Evolutionary conservation across 2,329 filamentous ascomycete genomes (phyloP).

Genomic region (Colletotrichum shisoi): DNA sequence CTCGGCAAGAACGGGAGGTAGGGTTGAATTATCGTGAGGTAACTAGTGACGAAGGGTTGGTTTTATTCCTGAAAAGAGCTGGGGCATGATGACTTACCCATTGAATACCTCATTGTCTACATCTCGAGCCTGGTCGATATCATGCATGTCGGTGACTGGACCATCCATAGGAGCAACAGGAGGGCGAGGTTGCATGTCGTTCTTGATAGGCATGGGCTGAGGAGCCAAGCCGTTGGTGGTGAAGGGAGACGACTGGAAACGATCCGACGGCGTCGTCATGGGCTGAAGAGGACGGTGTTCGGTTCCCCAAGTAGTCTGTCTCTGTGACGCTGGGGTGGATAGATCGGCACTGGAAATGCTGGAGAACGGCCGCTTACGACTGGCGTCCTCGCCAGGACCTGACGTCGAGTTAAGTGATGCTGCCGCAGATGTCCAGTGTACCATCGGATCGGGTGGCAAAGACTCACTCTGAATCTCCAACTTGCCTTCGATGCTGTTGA

Average conservation of each 20-base stretch:
- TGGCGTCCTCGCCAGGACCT: constrained; percentile 39
- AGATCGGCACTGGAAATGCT: constrained; percentile 51
- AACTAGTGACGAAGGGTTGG: constrained; percentile 53
- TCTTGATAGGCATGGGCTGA: constrained; percentile 53
- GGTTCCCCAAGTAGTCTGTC: constrained; percentile 58
- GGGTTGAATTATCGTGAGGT: constrained; percentile 70
- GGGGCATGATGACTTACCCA: constrained; percentile 49
- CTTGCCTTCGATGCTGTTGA: constrained; percentile 83
- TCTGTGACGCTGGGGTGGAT: constrained; percentile 48
- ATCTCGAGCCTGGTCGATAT: constrained; percentile 48
- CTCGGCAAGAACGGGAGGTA: constrained; percentile 71
- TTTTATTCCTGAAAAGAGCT: neutral
- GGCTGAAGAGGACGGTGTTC: constrained; percentile 58
- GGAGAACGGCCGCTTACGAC: constrained; percentile 49
- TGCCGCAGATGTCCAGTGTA: neutral
- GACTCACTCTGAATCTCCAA: constrained; percentile 60
- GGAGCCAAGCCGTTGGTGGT: constrained; percentile 56
- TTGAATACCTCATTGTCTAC: constrained; percentile 58
- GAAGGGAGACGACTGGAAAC: constrained; percentile 46
- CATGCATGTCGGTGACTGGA: constrained; percentile 48
- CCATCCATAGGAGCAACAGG: constrained; percentile 49
- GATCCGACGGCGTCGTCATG: constrained; percentile 49
- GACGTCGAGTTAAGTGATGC: constrained; percentile 11
- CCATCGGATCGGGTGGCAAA: constrained; percentile 7
- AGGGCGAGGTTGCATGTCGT: constrained; percentile 50